These are phyloP conservation scores for Colletotrichum phormii DNA, from an alignment of 2,329 filamentous ascomycete species.

Conservation along the genomic window DNA sequence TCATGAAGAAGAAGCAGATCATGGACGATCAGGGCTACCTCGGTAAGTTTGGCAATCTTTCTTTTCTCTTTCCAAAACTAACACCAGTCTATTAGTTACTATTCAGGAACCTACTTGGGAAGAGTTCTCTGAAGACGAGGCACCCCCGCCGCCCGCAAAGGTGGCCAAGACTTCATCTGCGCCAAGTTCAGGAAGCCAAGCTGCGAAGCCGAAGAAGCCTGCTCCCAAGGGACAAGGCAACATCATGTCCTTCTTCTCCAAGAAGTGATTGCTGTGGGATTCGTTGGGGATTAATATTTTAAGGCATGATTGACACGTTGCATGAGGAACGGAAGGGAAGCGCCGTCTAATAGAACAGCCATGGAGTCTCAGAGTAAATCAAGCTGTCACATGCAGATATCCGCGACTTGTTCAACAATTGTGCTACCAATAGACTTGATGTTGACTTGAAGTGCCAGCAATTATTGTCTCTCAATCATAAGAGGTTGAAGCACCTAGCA, in stretches of 20 bases:
- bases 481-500: not conserved
- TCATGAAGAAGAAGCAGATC: slow-evolving; percentile 89
- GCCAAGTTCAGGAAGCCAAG: slow-evolving; percentile 57
- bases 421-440: not conserved
- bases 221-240: slow-evolving; percentile 77
- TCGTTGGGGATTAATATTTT: no score
- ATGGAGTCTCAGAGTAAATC: not conserved
- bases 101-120: slow-evolving; percentile 89
- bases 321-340: not conserved
- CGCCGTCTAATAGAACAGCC: not conserved
- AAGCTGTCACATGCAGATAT: not conserved
- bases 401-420: not conserved
- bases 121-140: slow-evolving; percentile 92
- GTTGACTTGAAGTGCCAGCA: not conserved
- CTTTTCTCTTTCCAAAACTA: not conserved
- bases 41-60: slow-evolving; percentile 63
- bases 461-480: not conserved
- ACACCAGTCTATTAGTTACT: slow-evolving; percentile 70
- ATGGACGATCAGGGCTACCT: slow-evolving; percentile 93
- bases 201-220: slow-evolving; percentile 65
- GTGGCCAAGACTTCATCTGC: slow-evolving; percentile 57
- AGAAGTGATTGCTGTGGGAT: slow-evolving; percentile 65
- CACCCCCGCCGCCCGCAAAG: slow-evolving; percentile 63
- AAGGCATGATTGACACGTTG: not conserved
- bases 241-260: slow-evolving; percentile 93